Conservation (phyloP, 495 filamentous ascomycete genomes). For the Penicillium nucicola region DNA sequence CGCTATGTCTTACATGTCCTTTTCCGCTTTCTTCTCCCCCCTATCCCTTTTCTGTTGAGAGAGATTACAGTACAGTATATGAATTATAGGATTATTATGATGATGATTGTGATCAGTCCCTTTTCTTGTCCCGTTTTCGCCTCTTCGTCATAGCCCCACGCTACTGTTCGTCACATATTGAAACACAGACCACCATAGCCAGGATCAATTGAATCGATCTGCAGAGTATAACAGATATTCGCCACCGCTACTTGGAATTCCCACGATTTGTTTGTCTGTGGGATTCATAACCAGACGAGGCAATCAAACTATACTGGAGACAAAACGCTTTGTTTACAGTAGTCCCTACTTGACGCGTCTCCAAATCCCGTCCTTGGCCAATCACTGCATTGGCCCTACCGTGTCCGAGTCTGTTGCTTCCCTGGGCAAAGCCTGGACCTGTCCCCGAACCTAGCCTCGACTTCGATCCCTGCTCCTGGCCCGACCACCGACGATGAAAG, state of each 20-base stretch:
- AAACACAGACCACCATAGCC: neutral
- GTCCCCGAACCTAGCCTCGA: neutral
- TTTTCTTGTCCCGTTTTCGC: neutral
- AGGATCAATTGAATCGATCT: conserved; percentile 5
- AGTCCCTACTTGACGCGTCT: neutral
- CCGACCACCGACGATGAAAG: neutral
- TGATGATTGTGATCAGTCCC: neutral
- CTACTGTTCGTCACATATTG: neutral
- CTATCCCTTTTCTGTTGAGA: neutral
- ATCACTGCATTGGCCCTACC: neutral
- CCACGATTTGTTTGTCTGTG: neutral
- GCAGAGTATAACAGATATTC: neutral
- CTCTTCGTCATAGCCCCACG: neutral
- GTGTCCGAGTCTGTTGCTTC: neutral
- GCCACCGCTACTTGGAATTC: conserved; percentile 1
- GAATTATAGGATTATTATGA: too few species aligned
- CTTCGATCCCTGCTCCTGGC: neutral
- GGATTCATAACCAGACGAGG: neutral
- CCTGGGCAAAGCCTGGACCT: neutral
- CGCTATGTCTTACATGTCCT: conserved; percentile 16
- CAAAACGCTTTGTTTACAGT: neutral
- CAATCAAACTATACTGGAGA: neutral
- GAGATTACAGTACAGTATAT: too few species aligned
- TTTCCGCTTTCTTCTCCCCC: neutral
- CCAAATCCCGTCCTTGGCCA: neutral